Evolutionary conservation across 345 rosid genomes (phyloP).

Genomic region (Cardiospermum halicacabum): DNA sequence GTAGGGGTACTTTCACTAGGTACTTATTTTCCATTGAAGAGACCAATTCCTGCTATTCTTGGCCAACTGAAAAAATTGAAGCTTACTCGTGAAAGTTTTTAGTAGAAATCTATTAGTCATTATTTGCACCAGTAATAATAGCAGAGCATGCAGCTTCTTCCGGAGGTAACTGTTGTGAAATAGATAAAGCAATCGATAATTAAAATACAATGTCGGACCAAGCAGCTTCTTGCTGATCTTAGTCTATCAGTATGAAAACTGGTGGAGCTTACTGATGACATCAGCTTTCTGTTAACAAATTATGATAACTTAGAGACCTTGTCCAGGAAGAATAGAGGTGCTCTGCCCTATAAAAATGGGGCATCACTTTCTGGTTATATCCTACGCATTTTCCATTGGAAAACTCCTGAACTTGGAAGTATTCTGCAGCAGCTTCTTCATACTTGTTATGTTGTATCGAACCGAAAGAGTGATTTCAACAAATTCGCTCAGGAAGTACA

Average conservation of each 20-base stretch:
- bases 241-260: slow-evolving; percentile 54
- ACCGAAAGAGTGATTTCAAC: slow-evolving; percentile 47
- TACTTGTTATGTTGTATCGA: slow-evolving; percentile 58
- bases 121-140: slow-evolving; percentile 68
- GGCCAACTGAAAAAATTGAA: slow-evolving; percentile 30
- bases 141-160: too few species aligned
- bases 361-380: slow-evolving; percentile 59
- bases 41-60: slow-evolving; percentile 27
- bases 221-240: slow-evolving; percentile 35
- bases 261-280: slow-evolving; percentile 62
- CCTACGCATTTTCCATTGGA: slow-evolving; percentile 85
- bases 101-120: slow-evolving; percentile 56
- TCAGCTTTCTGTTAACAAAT: slow-evolving; percentile 30
- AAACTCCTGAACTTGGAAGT: slow-evolving; percentile 53
- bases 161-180: too few species aligned
- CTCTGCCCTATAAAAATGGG: slow-evolving; percentile 29
- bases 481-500: slow-evolving; percentile 57
- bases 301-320: slow-evolving; percentile 20
- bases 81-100: slow-evolving; percentile 29
- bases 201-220: too few species aligned
- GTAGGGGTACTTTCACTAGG: slow-evolving; percentile 46
- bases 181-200: too few species aligned
- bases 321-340: slow-evolving; percentile 36
- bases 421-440: slow-evolving; percentile 56
- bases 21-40: slow-evolving; percentile 40